Evolutionary conservation across 73 alveolate genomes (phyloP).

Genomic region (Paraurostyla sp.): DNA sequence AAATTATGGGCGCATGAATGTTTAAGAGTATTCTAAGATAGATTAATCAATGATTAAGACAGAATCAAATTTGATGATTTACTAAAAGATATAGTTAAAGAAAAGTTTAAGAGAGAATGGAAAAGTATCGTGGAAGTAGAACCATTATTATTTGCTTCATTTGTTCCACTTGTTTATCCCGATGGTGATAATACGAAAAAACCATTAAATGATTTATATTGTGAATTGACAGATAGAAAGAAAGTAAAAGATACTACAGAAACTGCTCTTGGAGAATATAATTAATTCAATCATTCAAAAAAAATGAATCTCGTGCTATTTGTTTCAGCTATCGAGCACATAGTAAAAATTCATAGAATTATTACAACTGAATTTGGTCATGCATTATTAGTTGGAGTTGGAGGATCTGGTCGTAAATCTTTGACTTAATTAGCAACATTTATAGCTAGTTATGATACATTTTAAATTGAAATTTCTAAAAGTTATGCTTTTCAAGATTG

Average conservation of each 20-base stretch:
- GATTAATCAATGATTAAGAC: constrained; percentile 97
- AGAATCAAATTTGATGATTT: constrained; percentile 91
- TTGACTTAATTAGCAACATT: constrained; percentile 97
- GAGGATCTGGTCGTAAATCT: constrained; percentile 99
- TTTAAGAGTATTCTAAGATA: constrained; percentile 98
- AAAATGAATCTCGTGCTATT: constrained; percentile 98
- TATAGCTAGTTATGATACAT: constrained; percentile 92
- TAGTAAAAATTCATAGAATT: constrained; percentile 96
- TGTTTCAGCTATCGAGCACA: constrained; percentile 99
- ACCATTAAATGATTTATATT: constrained; percentile 79
- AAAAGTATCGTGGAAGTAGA: constrained; percentile 87
- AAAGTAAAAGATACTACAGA: constrained; percentile 70
- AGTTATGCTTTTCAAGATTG: constrained; percentile 89
- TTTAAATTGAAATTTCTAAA: constrained; percentile 87
- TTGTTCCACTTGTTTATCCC: constrained; percentile 90
- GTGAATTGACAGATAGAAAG: constrained; percentile 91
- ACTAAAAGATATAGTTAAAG: constrained; percentile 90
- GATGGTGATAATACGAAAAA: constrained; percentile 85
- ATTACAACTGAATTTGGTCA: constrained; percentile 98
- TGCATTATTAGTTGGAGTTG: constrained; percentile 99
- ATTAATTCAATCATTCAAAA: constrained; percentile 75
- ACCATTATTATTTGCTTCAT: constrained; percentile 94
- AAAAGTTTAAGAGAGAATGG: constrained; percentile 93
- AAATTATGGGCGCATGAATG: constrained; percentile 99
- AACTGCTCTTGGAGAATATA: constrained; percentile 78